These are phyloP conservation scores for Leccinum rimulosum DNA, from an alignment of 768 basidiomycete genomes.

Conservation along the genomic window DNA sequence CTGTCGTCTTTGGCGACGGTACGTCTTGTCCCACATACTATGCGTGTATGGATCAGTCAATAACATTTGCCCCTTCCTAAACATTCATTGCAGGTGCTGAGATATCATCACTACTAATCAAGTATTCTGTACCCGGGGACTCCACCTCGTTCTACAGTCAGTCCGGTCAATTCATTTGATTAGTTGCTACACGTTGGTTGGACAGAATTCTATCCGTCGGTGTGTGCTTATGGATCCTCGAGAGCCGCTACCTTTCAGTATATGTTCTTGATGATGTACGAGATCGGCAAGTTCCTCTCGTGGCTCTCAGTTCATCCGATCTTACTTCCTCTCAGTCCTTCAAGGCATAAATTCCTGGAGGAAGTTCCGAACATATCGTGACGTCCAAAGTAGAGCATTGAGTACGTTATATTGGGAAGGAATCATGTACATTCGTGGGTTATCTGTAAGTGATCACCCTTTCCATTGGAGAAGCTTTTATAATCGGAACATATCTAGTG, in stretches of 20 bases:
- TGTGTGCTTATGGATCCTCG: constrained; percentile 16
- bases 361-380: constrained; percentile 22
- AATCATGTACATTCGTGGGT: constrained; percentile 24
- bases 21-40: too few species aligned
- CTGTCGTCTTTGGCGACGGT: too few species aligned
- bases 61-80: too few species aligned
- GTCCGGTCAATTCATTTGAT: constrained; percentile 1
- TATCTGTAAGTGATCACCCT: constrained; percentile 12
- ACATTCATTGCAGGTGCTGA: constrained; percentile 6
- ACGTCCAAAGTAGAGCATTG: constrained; percentile 12
- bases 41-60: too few species aligned
- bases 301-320: not conserved
- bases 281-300: constrained; percentile 15
- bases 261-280: constrained; percentile 17
- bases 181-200: not conserved
- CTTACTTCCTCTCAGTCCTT: constrained; percentile 18
- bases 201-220: constrained; percentile 20
- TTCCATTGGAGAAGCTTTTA: not conserved
- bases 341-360: constrained; percentile 25
- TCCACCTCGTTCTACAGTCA: constrained; percentile 16
- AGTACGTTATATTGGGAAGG: constrained; percentile 28
- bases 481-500: constrained; percentile 9
- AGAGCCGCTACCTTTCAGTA: constrained; percentile 15
- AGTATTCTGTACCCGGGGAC: constrained; percentile 17
- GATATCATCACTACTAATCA: not conserved